phyloP scores from a whole-genome alignment of 371 early-diverging fungal species.

The Mortierella sp. region DNA sequence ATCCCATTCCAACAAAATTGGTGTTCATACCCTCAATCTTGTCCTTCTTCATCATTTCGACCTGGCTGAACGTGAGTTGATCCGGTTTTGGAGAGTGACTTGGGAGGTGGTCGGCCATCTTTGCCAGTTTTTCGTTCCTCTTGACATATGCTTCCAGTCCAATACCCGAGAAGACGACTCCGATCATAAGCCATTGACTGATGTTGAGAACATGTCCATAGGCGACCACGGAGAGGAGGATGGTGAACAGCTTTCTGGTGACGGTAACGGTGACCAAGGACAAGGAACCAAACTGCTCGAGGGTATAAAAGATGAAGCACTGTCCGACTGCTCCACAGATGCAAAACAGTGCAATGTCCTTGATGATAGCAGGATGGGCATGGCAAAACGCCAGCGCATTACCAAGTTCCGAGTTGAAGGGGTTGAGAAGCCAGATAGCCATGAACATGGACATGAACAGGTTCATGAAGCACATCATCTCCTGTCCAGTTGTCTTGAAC shows the following conservation, averaged over 20 bases:
- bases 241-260: constrained; percentile 96
- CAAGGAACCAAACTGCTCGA: constrained; percentile 92
- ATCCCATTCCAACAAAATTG: constrained; percentile 46
- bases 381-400: constrained; percentile 82
- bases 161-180: constrained; percentile 87
- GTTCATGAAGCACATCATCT: constrained; percentile 99
- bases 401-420: constrained; percentile 76
- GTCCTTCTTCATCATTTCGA: constrained; percentile 55
- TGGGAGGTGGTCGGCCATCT: constrained; percentile 48
- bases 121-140: constrained; percentile 53
- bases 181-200: constrained; percentile 92
- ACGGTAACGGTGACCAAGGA: constrained; percentile 94
- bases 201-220: constrained; percentile 81
- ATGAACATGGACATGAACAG: constrained; percentile 79
- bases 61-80: constrained; percentile 45
- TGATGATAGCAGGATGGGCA: constrained; percentile 79
- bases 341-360: constrained; percentile 82
- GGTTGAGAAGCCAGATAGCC: constrained; percentile 78
- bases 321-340: constrained; percentile 97
- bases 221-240: constrained; percentile 91
- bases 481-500: constrained; percentile 82
- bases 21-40: constrained; percentile 36
- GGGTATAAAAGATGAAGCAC: constrained; percentile 95
- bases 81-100: constrained; percentile 46
- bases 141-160: constrained; percentile 82